These are phyloP conservation scores for Endocladia muricata DNA, from an alignment of 31 red algal species.

Conservation along the genomic window DNA sequence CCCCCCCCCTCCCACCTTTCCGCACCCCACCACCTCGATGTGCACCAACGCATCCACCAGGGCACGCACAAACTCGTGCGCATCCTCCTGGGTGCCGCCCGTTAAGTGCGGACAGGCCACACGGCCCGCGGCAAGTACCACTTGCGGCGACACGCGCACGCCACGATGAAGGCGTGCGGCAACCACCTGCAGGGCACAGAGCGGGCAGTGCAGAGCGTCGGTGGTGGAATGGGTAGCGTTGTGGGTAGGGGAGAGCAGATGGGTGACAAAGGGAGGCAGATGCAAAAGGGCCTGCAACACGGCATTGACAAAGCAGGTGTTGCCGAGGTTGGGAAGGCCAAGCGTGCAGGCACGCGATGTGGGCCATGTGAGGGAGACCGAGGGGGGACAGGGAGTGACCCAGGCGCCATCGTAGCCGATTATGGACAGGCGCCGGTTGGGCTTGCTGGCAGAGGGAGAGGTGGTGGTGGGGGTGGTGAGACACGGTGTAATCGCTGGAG, in stretches of 20 bases:
- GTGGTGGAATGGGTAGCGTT: constrained; percentile 1
- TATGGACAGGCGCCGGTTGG: too few relatives aligned
- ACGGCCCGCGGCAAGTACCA: constrained; percentile 37
- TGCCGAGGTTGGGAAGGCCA: constrained; percentile 85
- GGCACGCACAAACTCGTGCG: constrained; percentile 91
- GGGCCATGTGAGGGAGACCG: neutral
- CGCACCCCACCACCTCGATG: constrained; percentile 42
- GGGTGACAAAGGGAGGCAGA: constrained; percentile 57
- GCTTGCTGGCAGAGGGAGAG: too few relatives aligned
- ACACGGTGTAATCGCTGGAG: too few relatives aligned
- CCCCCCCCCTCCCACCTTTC: neutral
- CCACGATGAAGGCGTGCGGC: neutral
- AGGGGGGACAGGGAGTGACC: constrained; percentile 34
- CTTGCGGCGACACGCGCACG: constrained; percentile 21
- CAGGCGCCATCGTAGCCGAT: constrained; percentile 36
- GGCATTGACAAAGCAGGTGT: constrained; percentile 93
- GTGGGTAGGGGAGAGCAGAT: constrained; percentile 22
- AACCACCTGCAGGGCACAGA: constrained; percentile 44
- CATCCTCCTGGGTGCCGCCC: constrained; percentile 87
- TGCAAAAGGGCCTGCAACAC: constrained; percentile 76
- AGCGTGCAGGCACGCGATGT: constrained; percentile 8
- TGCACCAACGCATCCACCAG: constrained; percentile 67
- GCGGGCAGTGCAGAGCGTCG: constrained; percentile 24
- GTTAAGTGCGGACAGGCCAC: constrained; percentile 54
- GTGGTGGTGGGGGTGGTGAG: too few relatives aligned